These are phyloP conservation scores for Ophiocordyceps robertsii DNA, from an alignment of 2,329 filamentous ascomycete species.

Conservation along the genomic window DNA sequence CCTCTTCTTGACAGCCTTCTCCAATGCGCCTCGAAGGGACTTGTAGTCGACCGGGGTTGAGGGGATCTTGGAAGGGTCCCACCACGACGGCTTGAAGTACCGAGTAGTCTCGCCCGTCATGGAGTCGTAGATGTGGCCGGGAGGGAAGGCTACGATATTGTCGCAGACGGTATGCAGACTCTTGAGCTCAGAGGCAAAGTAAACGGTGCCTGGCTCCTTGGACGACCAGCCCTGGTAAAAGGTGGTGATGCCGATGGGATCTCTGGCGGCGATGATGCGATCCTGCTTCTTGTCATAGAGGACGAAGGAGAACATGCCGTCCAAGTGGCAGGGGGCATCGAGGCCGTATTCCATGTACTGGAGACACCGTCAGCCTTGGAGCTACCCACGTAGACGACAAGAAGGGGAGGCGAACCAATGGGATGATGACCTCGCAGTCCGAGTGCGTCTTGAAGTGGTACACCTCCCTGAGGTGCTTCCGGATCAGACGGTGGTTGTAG, in stretches of 20 bases:
- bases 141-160: constrained; percentile 86
- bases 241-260: constrained; percentile 93
- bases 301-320: constrained; percentile 99
- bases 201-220: constrained; percentile 68
- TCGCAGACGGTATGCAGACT: constrained; percentile 88
- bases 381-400: not conserved
- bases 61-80: constrained; percentile 70
- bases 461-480: constrained; percentile 68
- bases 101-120: constrained; percentile 71
- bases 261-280: constrained; percentile 83
- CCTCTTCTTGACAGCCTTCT: constrained; percentile 87
- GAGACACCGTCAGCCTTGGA: not conserved
- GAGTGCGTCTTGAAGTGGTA: constrained; percentile 99
- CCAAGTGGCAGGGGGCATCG: constrained; percentile 83
- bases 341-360: constrained; percentile 87
- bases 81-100: constrained; percentile 90
- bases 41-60: constrained; percentile 72
- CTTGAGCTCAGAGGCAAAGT: constrained; percentile 96
- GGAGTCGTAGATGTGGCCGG: constrained; percentile 92
- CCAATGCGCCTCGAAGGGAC: constrained; percentile 65
- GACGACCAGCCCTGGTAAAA: constrained; percentile 94
- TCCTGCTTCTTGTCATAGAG: constrained; percentile 93
- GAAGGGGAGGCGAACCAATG: constrained; percentile 50
- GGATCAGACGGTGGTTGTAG: constrained; percentile 95
- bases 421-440: constrained; percentile 98